Percentiles rank a stretch among this genome's conserved stretches.
These are phyloP conservation scores for Cordia subcordata DNA, from an alignment of 257 asterid genomes.

Conservation along the genomic window DNA sequence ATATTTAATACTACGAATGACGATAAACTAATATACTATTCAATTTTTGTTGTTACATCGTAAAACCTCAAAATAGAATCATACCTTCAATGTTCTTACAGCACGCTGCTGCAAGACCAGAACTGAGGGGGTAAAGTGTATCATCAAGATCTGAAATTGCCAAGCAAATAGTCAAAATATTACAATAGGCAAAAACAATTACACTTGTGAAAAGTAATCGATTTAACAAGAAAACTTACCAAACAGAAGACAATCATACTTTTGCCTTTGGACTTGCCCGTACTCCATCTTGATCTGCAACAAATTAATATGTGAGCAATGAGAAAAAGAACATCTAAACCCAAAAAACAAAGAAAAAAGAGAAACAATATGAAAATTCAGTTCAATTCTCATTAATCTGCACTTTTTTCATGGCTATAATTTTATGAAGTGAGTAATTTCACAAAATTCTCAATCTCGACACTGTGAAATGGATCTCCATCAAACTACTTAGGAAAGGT, in stretches of 20 bases:
- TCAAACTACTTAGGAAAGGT: too few relatives aligned
- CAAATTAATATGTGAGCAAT: constrained; percentile 14
- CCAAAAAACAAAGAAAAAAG: too few relatives aligned
- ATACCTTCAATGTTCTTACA: constrained; percentile 74
- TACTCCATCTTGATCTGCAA: constrained; percentile 6
- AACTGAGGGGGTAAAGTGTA: constrained; percentile 80
- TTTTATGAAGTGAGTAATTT: too few relatives aligned
- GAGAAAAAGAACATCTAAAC: constrained; percentile 10
- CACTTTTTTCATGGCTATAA: too few relatives aligned
- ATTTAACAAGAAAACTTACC: constrained; percentile 3
- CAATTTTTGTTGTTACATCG: neutral
- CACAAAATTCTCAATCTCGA: too few relatives aligned
- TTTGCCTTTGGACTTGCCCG: constrained; percentile 2
- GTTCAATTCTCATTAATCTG: too few relatives aligned
- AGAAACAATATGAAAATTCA: too few relatives aligned
- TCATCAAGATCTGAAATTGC: constrained; percentile 80
- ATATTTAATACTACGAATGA: too few relatives aligned
- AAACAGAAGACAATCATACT: constrained; percentile 13
- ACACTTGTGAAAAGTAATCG: neutral
- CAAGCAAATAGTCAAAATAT: neutral
- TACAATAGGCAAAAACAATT: neutral
- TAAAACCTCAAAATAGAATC: neutral
- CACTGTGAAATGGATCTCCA: too few relatives aligned
- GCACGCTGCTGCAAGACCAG: constrained; percentile 65
- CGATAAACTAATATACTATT: neutral